These are phyloP conservation scores for Yamadazyma pseudoaaseri DNA, from an alignment of 1,139 yeast genomes.

Conservation along the genomic window DNA sequence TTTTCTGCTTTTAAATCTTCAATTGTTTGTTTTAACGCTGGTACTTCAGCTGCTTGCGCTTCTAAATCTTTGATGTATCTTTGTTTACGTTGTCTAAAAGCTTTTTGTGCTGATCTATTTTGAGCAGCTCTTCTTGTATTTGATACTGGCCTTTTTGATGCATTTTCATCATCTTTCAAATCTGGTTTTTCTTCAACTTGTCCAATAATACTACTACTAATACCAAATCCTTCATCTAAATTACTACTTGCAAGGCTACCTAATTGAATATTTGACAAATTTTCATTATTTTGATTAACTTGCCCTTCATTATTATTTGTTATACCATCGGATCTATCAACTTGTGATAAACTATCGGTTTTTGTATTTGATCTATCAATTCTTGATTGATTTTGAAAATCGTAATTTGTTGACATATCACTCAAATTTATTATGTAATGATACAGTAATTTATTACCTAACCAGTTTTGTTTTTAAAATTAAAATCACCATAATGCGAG, in stretches of 20 bases:
- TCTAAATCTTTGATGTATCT: slow-evolving; percentile 76
- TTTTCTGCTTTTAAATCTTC: slow-evolving; percentile 68
- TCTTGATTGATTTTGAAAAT: background rate
- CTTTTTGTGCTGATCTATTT: slow-evolving; percentile 85
- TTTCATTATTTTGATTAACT: background rate
- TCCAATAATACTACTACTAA: background rate
- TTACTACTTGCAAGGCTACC: background rate
- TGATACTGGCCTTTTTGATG: slow-evolving; percentile 41
- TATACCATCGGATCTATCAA: too few relatives aligned
- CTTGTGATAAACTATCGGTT: too few relatives aligned
- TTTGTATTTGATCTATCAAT: background rate
- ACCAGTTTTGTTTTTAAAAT: too few relatives aligned
- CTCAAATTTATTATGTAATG: background rate
- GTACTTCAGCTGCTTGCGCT: slow-evolving; percentile 61
- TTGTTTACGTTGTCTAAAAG: slow-evolving; percentile 80
- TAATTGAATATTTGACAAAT: background rate
- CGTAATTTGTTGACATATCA: background rate
- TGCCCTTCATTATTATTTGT: too few relatives aligned
- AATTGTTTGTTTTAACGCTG: slow-evolving; percentile 56
- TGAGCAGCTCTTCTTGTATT: slow-evolving; percentile 84
- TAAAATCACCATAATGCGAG: too few relatives aligned
- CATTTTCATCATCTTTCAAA: background rate
- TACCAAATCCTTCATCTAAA: background rate
- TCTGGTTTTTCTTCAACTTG: background rate
- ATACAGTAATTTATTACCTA: slow-evolving; percentile 1